A percentile compares a stretch with the other conserved stretches of the same genome.
These are phyloP conservation scores for Hypoxylon sp. DNA, from an alignment of 2,329 filamentous ascomycete species.

Conservation along the genomic window DNA sequence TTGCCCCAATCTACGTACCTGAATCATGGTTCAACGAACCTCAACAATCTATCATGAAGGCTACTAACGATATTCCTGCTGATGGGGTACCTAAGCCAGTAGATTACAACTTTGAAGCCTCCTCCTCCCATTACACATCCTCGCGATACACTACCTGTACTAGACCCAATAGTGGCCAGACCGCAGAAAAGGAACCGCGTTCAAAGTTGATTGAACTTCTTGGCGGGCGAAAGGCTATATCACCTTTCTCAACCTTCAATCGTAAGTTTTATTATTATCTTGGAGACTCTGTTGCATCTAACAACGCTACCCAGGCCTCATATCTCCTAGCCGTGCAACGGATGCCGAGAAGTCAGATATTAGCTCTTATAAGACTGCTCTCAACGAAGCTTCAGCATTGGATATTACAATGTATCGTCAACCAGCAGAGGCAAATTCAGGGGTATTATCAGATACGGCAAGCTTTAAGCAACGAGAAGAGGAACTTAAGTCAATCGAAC, in stretches of 20 bases:
- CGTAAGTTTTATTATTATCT: constrained; percentile 39
- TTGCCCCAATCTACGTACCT: constrained; percentile 7
- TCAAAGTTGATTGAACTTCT: constrained; percentile 39
- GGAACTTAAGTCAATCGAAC: constrained; percentile 59
- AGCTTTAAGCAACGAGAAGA: constrained; percentile 58
- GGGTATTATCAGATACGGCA: constrained; percentile 55
- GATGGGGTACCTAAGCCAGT: constrained; percentile 5
- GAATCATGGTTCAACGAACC: constrained; percentile 30
- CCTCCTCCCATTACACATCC: constrained; percentile 49
- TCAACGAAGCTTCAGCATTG: constrained; percentile 43
- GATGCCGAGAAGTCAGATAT: constrained; percentile 48
- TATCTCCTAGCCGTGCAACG: constrained; percentile 38
- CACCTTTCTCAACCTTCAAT: constrained; percentile 35
- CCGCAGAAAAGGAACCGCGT: constrained; percentile 43
- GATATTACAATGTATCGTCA: constrained; percentile 30
- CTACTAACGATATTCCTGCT: constrained; percentile 12
- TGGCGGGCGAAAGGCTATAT: constrained; percentile 34
- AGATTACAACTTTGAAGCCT: constrained; percentile 36
- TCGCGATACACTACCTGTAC: constrained; percentile 47
- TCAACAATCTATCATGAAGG: constrained; percentile 14
- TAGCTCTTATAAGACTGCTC: constrained; percentile 53
- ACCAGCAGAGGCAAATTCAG: constrained; percentile 43
- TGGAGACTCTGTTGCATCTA: background rate
- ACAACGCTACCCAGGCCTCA: constrained; percentile 36
- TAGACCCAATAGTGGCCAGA: constrained; percentile 46